phyloP scores from a whole-genome alignment of 306 rosid species.

The Inga leiocalycina region DNA sequence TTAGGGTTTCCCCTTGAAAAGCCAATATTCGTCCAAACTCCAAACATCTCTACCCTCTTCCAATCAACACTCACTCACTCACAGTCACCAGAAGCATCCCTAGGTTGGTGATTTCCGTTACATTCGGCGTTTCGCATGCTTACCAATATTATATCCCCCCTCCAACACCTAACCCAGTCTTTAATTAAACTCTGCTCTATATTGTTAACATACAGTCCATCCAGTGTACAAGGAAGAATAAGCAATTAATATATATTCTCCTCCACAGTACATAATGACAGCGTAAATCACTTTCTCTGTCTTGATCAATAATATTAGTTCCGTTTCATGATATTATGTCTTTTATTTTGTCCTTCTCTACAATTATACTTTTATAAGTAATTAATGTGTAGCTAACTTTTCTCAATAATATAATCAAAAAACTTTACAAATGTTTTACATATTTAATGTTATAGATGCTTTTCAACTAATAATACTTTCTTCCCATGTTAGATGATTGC shows the following conservation, averaged over 20 bases:
- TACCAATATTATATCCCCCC: too few relatives aligned
- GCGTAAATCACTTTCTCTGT: not conserved
- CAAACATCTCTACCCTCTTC: conserved; percentile 5
- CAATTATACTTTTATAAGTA: too few relatives aligned
- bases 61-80: conserved; percentile 25
- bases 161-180: too few relatives aligned
- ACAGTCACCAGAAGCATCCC: not conserved
- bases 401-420: too few relatives aligned
- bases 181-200: too few relatives aligned
- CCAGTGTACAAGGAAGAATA: not conserved
- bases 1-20: not conserved
- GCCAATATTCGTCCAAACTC: conserved; percentile 6
- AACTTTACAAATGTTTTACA: not conserved
- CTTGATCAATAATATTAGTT: not conserved
- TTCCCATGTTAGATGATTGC: not conserved
- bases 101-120: not conserved
- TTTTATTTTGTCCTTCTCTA: too few relatives aligned
- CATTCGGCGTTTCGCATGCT: not conserved
- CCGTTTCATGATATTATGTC: too few relatives aligned
- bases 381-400: not conserved
- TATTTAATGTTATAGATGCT: too few relatives aligned
- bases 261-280: too few relatives aligned
- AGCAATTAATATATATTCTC: too few relatives aligned
- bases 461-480: not conserved
- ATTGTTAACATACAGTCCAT: too few relatives aligned